Conservation (phyloP, 768 basidiomycete genomes). For the Boletus rubropictus region DNA sequence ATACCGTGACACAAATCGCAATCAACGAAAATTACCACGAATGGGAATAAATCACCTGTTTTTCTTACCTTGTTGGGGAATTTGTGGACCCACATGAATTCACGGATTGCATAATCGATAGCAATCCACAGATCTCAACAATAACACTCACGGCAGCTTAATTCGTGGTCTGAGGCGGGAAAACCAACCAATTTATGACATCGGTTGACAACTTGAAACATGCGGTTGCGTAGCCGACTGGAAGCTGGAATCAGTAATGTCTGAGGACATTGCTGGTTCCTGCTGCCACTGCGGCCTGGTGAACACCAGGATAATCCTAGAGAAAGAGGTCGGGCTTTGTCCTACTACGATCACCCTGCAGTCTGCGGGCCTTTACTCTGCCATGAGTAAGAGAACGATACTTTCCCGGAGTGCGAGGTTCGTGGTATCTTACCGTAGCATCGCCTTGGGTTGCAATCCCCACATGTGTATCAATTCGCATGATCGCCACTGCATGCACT, state of each 20-base stretch:
- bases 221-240: background rate
- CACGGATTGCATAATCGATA: constrained; percentile 12
- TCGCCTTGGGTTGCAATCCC: background rate
- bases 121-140: constrained; percentile 25
- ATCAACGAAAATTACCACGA: constrained; percentile 25
- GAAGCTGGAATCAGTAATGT: too few species aligned
- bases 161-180: background rate
- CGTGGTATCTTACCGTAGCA: background rate
- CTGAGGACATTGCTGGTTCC: background rate
- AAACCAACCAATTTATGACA: background rate
- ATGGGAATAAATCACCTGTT: constrained; percentile 1
- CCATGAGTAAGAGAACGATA: too few species aligned
- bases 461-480: background rate
- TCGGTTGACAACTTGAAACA: constrained; percentile 4
- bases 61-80: constrained; percentile 19
- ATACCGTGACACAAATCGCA: constrained; percentile 29
- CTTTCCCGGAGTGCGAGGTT: background rate
- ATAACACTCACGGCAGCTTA: background rate
- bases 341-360: background rate
- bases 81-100: constrained; percentile 29
- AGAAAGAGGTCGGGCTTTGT: background rate
- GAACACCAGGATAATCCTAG: background rate
- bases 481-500: background rate
- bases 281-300: background rate
- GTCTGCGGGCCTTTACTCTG: background rate